These are phyloP conservation scores for Bromus sterilis DNA, from an alignment of 176 grass and related monocot species.

Conservation along the genomic window DNA sequence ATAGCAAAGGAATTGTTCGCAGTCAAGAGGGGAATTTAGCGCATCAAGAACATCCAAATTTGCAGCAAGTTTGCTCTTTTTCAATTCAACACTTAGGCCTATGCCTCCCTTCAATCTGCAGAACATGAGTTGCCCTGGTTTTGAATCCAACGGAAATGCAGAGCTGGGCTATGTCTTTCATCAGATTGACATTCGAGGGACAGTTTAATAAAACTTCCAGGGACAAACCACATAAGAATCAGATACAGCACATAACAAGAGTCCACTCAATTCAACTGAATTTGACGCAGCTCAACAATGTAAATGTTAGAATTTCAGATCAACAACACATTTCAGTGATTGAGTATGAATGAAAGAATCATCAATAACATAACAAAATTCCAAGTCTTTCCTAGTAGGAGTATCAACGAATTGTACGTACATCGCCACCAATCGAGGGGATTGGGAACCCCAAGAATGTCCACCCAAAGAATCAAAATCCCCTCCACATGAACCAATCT, in stretches of 20 bases:
- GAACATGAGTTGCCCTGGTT: neutral
- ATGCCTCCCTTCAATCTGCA: neutral
- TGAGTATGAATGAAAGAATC: slow-evolving; percentile 41
- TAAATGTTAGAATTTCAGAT: neutral
- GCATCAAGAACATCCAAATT: neutral
- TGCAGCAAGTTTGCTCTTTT: neutral
- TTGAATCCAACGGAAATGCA: neutral
- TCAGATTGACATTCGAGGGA: neutral
- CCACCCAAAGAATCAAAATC: slow-evolving; percentile 23
- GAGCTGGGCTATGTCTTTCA: neutral
- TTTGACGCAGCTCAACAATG: neutral
- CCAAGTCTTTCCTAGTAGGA: neutral
- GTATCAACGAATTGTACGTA: slow-evolving; percentile 35
- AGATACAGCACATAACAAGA: neutral
- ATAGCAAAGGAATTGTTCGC: neutral
- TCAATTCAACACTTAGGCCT: neutral
- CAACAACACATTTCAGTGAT: neutral
- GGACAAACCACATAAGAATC: neutral
- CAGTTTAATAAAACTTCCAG: neutral
- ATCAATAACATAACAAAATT: slow-evolving; percentile 21
- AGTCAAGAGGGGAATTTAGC: neutral
- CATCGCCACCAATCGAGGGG: slow-evolving; percentile 11
- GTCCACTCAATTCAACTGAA: neutral
- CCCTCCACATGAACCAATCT: slow-evolving; percentile 35
- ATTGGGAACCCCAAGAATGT: slow-evolving; percentile 21